These are phyloP conservation scores for Juncus effusus DNA, from an alignment of 176 grass and related monocot species.

Conservation along the genomic window DNA sequence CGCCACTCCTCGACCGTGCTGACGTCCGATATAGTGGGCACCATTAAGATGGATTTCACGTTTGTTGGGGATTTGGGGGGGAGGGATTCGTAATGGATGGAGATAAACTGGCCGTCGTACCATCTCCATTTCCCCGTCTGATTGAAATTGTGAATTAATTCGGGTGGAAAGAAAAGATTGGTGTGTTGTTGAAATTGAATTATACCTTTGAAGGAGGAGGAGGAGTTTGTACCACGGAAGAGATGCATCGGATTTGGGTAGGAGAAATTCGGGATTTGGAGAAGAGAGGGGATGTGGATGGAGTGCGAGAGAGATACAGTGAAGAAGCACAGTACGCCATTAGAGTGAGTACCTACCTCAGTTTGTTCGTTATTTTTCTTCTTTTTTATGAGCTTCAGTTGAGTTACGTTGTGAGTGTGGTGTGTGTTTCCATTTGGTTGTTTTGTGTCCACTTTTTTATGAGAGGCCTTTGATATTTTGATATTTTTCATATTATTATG, in stretches of 20 bases:
- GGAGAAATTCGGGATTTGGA: neutral
- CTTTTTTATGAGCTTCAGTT: no score
- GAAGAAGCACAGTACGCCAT: conserved; percentile 29
- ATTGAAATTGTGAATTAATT: conserved; percentile 21
- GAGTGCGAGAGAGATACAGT: neutral
- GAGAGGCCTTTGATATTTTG: conserved; percentile 10
- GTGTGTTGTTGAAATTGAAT: neutral
- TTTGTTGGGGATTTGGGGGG: conserved; percentile 35
- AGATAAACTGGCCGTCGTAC: conserved; percentile 60
- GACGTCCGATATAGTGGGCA: conserved; percentile 94
- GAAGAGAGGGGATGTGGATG: neutral
- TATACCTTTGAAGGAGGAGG: conserved; percentile 61
- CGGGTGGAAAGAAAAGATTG: no score
- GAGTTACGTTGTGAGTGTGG: neutral
- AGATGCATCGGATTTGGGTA: conserved; percentile 44
- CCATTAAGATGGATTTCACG: conserved; percentile 81
- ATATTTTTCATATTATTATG: neutral
- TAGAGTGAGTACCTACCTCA: neutral
- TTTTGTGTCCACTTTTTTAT: neutral
- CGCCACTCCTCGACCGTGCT: conserved; percentile 96
- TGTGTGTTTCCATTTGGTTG: conserved; percentile 5
- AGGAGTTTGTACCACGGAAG: conserved; percentile 34
- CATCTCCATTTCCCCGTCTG: conserved; percentile 90
- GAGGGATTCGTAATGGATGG: conserved; percentile 78
- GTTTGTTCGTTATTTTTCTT: no score